These are phyloP conservation scores for Colletotrichum lini DNA, from an alignment of 2,329 filamentous ascomycete genomes.

Conservation along the genomic window DNA sequence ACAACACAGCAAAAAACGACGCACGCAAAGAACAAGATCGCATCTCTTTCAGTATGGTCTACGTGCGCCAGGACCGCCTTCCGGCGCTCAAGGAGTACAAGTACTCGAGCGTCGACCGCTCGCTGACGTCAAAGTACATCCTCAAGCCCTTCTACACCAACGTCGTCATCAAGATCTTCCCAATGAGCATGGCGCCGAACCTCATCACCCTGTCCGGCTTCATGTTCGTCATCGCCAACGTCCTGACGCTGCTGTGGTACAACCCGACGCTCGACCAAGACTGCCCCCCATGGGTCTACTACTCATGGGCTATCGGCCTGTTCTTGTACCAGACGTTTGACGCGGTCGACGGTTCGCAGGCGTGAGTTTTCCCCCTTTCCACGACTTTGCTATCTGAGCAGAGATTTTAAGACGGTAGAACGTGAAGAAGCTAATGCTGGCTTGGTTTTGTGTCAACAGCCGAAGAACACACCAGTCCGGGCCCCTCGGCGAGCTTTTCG, in stretches of 20 bases:
- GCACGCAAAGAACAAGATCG: background rate
- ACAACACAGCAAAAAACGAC: conserved; percentile 2
- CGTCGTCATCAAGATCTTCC: conserved; percentile 93
- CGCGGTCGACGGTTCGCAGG: conserved; percentile 94
- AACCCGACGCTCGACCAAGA: conserved; percentile 94
- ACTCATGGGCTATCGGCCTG: conserved; percentile 88
- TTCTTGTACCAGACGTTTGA: conserved; percentile 99
- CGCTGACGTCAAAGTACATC: conserved; percentile 90
- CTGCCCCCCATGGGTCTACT: conserved; percentile 96
- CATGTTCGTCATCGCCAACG: conserved; percentile 88
- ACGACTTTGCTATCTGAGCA: background rate
- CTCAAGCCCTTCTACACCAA: conserved; percentile 98
- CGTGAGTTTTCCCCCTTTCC: conserved; percentile 69
- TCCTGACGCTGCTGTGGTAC: conserved; percentile 95
- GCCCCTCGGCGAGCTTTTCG: conserved; percentile 94
- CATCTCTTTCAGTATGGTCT: conserved; percentile 77
- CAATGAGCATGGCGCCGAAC: conserved; percentile 93
- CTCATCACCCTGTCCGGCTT: conserved; percentile 93
- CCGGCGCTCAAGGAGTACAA: conserved; percentile 94
- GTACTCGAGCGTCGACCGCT: conserved; percentile 93
- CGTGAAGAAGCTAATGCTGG: conserved; percentile 18
- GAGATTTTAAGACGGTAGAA: background rate
- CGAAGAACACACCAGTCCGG: conserved; percentile 93
- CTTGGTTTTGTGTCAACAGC: conserved; percentile 61
- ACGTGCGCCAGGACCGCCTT: conserved; percentile 93